Conservation (phyloP, 345 rosid species). For the Pugionium cornutum region DNA sequence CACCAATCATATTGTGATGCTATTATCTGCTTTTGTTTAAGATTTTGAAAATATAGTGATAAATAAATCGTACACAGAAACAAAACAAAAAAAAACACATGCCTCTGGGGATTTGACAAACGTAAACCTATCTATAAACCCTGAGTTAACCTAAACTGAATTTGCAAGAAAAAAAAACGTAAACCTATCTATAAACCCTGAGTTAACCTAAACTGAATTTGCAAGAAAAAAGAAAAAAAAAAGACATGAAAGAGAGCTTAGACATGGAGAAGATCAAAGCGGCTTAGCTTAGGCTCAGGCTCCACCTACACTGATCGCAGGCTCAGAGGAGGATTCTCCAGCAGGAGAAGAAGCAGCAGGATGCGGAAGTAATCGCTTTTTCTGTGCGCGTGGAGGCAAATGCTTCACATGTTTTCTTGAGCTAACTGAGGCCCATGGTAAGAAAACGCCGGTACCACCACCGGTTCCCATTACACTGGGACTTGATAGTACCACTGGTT, state of each 20-base stretch:
- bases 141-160: constrained; percentile 44
- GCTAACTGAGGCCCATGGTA: constrained; percentile 72
- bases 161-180: constrained; percentile 25
- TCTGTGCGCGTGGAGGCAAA: constrained; percentile 93
- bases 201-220: constrained; percentile 42
- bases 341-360: constrained; percentile 35
- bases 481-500: constrained; percentile 54
- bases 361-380: constrained; percentile 53
- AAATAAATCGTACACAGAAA: constrained; percentile 32
- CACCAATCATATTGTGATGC: neutral
- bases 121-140: constrained; percentile 43
- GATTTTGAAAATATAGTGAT: constrained; percentile 26
- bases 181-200: constrained; percentile 42
- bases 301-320: constrained; percentile 42
- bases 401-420: constrained; percentile 68
- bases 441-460: constrained; percentile 84
- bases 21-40: neutral
- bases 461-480: constrained; percentile 48
- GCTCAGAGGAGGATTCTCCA: constrained; percentile 51
- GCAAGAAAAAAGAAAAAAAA: constrained; percentile 15
- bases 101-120: constrained; percentile 34
- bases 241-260: constrained; percentile 32
- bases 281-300: constrained; percentile 33
- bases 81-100: constrained; percentile 13
- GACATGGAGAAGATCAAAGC: constrained; percentile 21